These are phyloP conservation scores for Pyricularia pennisetigena DNA, from an alignment of 2,329 filamentous ascomycete genomes.

Conservation along the genomic window DNA sequence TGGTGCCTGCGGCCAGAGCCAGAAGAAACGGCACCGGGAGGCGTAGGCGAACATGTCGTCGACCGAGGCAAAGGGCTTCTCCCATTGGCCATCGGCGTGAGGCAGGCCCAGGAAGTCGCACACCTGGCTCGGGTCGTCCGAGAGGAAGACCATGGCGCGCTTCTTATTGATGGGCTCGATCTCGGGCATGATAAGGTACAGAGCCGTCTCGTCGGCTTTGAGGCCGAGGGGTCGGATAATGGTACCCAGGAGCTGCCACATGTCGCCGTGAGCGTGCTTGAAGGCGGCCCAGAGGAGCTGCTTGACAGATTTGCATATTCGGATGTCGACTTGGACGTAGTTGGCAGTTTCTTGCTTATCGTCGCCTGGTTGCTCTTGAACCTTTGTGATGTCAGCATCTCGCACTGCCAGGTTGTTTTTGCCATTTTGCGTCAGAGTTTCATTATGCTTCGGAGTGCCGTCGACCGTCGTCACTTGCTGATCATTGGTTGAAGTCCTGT, in stretches of 20 bases:
- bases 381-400: slow-evolving; percentile 5
- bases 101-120: slow-evolving; percentile 56
- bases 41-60: slow-evolving; percentile 54
- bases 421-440: not conserved
- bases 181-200: slow-evolving; percentile 58
- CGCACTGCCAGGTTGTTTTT: slow-evolving; percentile 2
- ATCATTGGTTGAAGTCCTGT: not conserved
- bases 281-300: slow-evolving; percentile 55
- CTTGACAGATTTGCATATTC: slow-evolving; percentile 33
- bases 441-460: too few relatives aligned
- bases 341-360: slow-evolving; percentile 7
- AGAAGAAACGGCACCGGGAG: slow-evolving; percentile 48
- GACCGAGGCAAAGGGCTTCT: slow-evolving; percentile 41
- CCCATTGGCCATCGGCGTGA: slow-evolving; percentile 29
- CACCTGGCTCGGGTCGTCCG: slow-evolving; percentile 41
- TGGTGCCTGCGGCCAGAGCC: slow-evolving; percentile 17
- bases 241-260: slow-evolving; percentile 55
- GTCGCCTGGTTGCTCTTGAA: not conserved
- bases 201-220: slow-evolving; percentile 50
- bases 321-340: slow-evolving; percentile 62
- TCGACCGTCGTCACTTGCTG: not conserved
- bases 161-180: slow-evolving; percentile 52
- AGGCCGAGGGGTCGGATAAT: slow-evolving; percentile 59
- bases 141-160: slow-evolving; percentile 49
- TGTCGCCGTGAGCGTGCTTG: slow-evolving; percentile 61